Percentiles rank a stretch among this genome's conserved stretches.
Conservation (phyloP, 2,329 filamentous ascomycete species). For the Juglanconis sp. region DNA sequence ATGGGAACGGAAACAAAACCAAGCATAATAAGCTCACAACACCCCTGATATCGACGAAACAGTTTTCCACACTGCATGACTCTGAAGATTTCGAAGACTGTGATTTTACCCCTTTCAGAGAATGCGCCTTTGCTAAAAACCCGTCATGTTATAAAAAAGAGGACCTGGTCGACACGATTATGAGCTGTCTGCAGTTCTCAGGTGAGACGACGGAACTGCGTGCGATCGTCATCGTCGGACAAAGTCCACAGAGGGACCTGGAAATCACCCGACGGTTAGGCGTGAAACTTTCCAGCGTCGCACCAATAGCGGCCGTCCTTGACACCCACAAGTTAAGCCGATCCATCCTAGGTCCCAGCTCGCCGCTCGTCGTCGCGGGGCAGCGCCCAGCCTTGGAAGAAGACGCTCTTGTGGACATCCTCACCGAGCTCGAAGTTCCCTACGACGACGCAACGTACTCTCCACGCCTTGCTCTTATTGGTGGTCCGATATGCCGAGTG, state of each 20-base stretch:
- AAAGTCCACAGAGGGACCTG: constrained; percentile 2
- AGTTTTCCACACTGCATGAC: constrained; percentile 2
- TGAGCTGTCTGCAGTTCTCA: not conserved
- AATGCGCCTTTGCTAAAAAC: constrained; percentile 2
- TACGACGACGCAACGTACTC: constrained; percentile 4
- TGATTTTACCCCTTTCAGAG: not conserved
- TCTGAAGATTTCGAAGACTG: constrained; percentile 7
- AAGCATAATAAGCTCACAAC: no score
- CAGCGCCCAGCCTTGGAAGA: not conserved
- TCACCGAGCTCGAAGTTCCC: constrained; percentile 2
- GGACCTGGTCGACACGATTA: not conserved
- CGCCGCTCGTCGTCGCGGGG: not conserved
- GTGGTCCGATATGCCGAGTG: not conserved
- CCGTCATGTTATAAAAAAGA: not conserved
- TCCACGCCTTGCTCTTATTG: constrained; percentile 1
- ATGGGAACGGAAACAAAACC: not conserved
- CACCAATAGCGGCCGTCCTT: not conserved
- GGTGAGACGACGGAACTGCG: not conserved
- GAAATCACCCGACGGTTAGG: constrained; percentile 3
- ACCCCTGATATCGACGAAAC: not conserved
- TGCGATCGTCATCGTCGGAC: not conserved
- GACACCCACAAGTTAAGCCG: constrained; percentile 4
- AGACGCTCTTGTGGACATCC: not conserved
- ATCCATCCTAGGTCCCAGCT: constrained; percentile 2
- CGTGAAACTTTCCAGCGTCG: not conserved